Evolutionary conservation across 352 stramenopile genomes (phyloP), one percentile per base, ranked within the genome.

Genomic region (Stephanocyclus meneghinianus): DNA sequence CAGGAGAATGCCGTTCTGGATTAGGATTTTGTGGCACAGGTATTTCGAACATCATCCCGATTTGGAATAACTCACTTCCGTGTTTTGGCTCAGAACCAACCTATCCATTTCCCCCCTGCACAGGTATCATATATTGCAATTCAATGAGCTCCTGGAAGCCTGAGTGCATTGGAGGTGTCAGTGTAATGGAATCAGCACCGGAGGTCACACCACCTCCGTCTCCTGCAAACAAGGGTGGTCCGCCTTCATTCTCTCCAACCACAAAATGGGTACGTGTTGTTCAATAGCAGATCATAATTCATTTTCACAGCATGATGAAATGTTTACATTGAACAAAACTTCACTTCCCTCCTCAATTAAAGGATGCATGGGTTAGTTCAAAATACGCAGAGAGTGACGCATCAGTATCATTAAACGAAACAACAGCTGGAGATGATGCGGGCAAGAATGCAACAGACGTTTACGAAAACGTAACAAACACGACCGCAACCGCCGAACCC

Each of bases 11-110:
- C 50, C 72, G 78, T 64, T 82, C 73, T 16, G 21, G 30, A 35
- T 67, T 86, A 61, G 78, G 78, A 21, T 86, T 86, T 53, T 86
- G 78, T 53, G 78, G 78, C 15, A 61, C n/a, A 8, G 78, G 78
- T 26, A 32, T 32, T 15, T 32, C 26, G 18, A 55, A 55, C 6
- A 26, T 26, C 5, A 13, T 26, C 15, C 21, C 21, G 21, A 26
- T 26, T 26, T 26, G 21, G 15, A 26, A 26, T 45, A 42, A 26
- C n/a, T 26, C 10, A n/a, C 10, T 15, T n/a, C 2, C 0, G 6
- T n/a, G 56, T n/a, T 45, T 64, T 18, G 9, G 2, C 21, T 45
- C 21, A n/a, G 1, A 18, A 26, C 6, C 29, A 11, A 5, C 13
- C n/a, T 29, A 47, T 45, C 15, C 21, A 18, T 18, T 45, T 16